Conservation (phyloP, 2,329 filamentous ascomycete genomes). For the Curvularia spicifera region DNA sequence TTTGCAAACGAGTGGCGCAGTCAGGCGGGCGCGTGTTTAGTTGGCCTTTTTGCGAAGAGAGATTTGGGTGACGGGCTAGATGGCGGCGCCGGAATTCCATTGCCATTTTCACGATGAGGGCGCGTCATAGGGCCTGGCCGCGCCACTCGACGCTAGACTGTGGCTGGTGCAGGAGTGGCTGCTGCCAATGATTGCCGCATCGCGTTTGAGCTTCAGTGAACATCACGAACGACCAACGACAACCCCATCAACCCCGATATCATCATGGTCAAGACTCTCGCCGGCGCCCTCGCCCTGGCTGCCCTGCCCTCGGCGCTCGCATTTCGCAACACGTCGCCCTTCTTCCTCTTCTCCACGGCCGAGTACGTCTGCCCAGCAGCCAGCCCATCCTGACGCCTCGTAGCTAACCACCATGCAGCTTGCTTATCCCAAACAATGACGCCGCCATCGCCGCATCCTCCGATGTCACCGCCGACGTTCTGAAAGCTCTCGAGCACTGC, state of each 20-base stretch:
- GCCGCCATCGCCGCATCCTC: conserved; percentile 52
- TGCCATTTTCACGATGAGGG: conserved; percentile 4
- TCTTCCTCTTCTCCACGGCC: conserved; percentile 84
- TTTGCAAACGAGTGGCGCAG: conserved; percentile 18
- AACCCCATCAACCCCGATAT: conserved; percentile 23
- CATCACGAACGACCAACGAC: conserved; percentile 14
- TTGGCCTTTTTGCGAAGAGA: not conserved
- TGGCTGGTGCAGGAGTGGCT: conserved; percentile 13
- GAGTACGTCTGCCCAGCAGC: conserved; percentile 63
- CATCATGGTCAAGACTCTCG: conserved; percentile 53
- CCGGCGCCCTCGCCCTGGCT: conserved; percentile 58
- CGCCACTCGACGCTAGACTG: conserved; percentile 11
- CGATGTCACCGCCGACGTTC: conserved; percentile 53
- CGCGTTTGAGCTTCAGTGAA: conserved; percentile 22
- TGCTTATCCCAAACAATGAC: conserved; percentile 35
- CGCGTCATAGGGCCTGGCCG: conserved; percentile 35
- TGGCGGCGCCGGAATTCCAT: conserved; percentile 23
- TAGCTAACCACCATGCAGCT: conserved; percentile 38
- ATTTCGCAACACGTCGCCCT: conserved; percentile 86
- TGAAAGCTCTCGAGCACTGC: conserved; percentile 65
- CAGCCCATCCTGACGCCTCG: conserved; percentile 13
- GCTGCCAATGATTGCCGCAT: not conserved
- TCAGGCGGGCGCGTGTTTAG: not conserved
- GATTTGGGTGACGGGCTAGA: conserved; percentile 7
- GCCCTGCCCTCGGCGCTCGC: conserved; percentile 67